phyloP scores from a whole-genome alignment of 2,329 filamentous ascomycete genomes.

The Xylariaceae sp. region DNA sequence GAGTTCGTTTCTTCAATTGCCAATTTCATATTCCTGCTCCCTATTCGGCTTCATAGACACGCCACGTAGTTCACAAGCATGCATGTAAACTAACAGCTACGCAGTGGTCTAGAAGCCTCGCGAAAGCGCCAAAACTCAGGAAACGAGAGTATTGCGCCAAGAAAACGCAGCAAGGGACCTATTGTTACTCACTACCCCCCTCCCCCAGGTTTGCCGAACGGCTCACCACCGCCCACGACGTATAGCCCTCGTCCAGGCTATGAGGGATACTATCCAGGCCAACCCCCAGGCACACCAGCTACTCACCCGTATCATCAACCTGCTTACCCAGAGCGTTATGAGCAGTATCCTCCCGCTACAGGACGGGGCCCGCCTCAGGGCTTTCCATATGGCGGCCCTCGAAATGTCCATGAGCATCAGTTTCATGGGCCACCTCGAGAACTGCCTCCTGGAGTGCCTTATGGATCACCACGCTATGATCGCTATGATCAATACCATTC shows the following conservation, averaged over 20 bases:
- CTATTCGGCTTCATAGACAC: neutral
- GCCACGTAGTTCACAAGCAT: neutral
- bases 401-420: constrained; percentile 20
- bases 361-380: constrained; percentile 10
- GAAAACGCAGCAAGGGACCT: constrained; percentile 39
- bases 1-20: too few species aligned
- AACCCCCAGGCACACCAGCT: constrained; percentile 26
- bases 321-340: constrained; percentile 15
- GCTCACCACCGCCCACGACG: constrained; percentile 27
- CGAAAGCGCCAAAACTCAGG: constrained; percentile 36
- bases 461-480: constrained; percentile 10
- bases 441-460: constrained; percentile 9
- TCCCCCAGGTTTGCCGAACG: constrained; percentile 20
- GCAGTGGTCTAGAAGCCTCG: constrained; percentile 42
- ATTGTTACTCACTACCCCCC: constrained; percentile 42
- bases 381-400: constrained; percentile 5
- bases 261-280: constrained; percentile 18
- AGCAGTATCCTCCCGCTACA: constrained; percentile 13
- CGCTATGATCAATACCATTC: constrained; percentile 21
- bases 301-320: constrained; percentile 11
- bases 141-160: constrained; percentile 28
- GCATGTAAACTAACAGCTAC: constrained; percentile 22
- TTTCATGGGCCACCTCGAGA: constrained; percentile 6
- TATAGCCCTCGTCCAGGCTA: constrained; percentile 28
- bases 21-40: neutral